Conservation (phyloP, 345 rosid genomes). For the Bruguiera gymnorhiza region DNA sequence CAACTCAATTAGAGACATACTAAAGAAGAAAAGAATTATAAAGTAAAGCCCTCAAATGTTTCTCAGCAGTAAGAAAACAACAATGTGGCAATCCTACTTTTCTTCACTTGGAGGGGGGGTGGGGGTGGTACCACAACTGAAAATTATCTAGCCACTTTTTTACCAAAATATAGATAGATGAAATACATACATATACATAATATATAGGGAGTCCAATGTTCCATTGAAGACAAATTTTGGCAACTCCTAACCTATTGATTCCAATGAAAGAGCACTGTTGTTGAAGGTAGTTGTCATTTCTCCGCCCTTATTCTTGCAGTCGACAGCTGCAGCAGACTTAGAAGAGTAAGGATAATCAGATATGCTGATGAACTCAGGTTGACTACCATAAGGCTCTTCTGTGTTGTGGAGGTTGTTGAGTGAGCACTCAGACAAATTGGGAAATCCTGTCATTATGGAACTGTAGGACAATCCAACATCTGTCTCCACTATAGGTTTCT, state of each 20-base stretch:
- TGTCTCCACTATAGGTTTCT: slow-evolving; percentile 16
- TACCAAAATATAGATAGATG: no score
- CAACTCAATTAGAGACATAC: no score
- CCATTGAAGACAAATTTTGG: not conserved
- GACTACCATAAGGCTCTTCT: slow-evolving; percentile 11
- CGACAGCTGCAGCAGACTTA: slow-evolving; percentile 4
- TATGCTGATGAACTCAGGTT: slow-evolving; percentile 17
- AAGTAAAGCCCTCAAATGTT: no score
- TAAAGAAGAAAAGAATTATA: no score
- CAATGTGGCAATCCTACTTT: no score
- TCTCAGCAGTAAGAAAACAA: no score
- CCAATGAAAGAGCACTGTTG: slow-evolving; percentile 24
- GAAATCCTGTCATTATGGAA: slow-evolving; percentile 15
- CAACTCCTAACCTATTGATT: slow-evolving; percentile 41
- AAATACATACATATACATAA: slow-evolving; percentile 10
- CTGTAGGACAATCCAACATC: slow-evolving; percentile 15
- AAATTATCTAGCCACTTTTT: no score
- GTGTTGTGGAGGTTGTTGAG: slow-evolving; percentile 13
- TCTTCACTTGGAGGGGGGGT: no score
- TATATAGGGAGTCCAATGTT: not conserved
- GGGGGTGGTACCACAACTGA: no score
- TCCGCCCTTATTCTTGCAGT: slow-evolving; percentile 17
- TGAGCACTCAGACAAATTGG: slow-evolving; percentile 15
- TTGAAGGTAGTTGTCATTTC: slow-evolving; percentile 12
- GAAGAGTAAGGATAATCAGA: not conserved